Percentiles rank a stretch among this genome's conserved stretches.
phyloP scores from a whole-genome alignment of 73 alveolate species.

The Paramecium biaurelia region DNA sequence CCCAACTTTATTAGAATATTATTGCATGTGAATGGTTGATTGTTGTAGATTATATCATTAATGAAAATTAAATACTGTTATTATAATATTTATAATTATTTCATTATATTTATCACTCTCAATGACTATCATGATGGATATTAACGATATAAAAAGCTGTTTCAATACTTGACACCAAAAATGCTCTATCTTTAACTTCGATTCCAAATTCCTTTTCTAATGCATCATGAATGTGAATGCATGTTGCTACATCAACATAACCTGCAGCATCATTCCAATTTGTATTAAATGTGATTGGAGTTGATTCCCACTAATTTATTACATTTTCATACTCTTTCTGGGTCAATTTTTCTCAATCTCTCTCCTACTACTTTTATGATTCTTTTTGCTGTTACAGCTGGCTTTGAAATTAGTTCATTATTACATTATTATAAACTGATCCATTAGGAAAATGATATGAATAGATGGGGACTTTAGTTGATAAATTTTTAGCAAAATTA shows the following conservation, averaged over 20 bases:
- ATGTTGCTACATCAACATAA: conserved; percentile 78
- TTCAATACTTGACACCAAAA: conserved; percentile 71
- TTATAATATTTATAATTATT: background rate
- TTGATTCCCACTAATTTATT: conserved; percentile 82
- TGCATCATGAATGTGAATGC: conserved; percentile 85
- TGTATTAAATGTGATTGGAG: conserved; percentile 86
- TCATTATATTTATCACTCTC: background rate
- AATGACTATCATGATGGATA: conserved; percentile 62
- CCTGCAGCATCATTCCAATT: conserved; percentile 80
- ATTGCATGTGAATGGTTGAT: background rate
- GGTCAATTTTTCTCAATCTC: conserved; percentile 79
- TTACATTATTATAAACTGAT: background rate
- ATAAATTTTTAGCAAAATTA: background rate
- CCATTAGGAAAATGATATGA: conserved; percentile 5
- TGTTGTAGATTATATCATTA: background rate
- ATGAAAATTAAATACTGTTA: background rate
- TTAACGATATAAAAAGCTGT: conserved; percentile 71
- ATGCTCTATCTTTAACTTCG: conserved; percentile 84
- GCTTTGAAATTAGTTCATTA: background rate
- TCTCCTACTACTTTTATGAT: conserved; percentile 82
- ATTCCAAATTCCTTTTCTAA: conserved; percentile 88
- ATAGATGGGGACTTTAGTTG: background rate
- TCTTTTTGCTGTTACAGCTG: conserved; percentile 77
- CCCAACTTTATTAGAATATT: background rate
- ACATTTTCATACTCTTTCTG: conserved; percentile 48